Evolutionary conservation across 202 grass and related monocot species (phyloP), one percentile per base, ranked within the genome.

Genomic region (Zizania palustris): DNA sequence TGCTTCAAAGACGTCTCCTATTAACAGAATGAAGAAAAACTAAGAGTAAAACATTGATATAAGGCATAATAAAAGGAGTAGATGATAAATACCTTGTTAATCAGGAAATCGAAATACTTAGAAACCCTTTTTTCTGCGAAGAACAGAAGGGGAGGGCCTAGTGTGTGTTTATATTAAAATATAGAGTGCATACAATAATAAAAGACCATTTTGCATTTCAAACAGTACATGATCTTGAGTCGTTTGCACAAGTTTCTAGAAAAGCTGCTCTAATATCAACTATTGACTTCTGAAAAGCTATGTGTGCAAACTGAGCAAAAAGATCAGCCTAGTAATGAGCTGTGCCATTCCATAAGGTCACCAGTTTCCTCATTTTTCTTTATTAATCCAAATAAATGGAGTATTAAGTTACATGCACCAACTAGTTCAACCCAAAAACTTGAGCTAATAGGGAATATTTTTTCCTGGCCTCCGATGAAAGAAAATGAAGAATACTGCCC

Each of bases 1-100:
- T 83, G 72, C 53, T 85, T 93, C 91, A 73, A 80, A 93, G 39
- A 93, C 84, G 49, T 88, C 77, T 15, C 83, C 91, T 93, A 39
- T 61, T 22, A 77, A 76, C 38, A 70, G 15, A 36, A 62, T 2
- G 34, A 65, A 65, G 57, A 69, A 67, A 48, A 48, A 62, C 20
- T 55, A 63, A 60, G 21, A 84, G 49, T 11, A 44, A 28, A 75
- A 50, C 12, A 37, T 53, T 65, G n/a, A 44, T 13, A 71, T 14
- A 53, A 49, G 76, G 42, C 43, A 5, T 49, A 58, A 70, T 38
- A 71, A 70, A 51, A 57, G 37, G 28, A 39, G 36, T 42, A 56
- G 37, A 15, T 73, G 40, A 19, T 40, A 57, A 7, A 72, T 16
- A 48, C 60, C 34, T 0, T 45, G 33, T 80, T 35, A 71, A 73